Evolutionary conservation across 257 asterid genomes (phyloP), one percentile per base, ranked within the genome.

Genomic region (Avicennia marina): DNA sequence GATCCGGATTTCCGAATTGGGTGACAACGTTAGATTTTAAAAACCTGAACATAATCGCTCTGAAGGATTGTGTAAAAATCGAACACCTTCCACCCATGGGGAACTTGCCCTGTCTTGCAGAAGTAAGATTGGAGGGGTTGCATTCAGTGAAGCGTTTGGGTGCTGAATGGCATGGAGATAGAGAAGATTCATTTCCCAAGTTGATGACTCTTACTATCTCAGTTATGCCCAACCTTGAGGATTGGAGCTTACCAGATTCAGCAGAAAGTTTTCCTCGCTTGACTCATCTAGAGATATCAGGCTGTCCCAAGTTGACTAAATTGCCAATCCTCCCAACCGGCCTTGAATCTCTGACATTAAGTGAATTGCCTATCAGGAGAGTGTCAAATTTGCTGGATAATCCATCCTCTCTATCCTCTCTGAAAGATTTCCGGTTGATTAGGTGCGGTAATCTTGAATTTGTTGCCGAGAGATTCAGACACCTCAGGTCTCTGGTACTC

Each of bases 1-100:
- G 76, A 64, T 53, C 64, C 19, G 21, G 10, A 22, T 59, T 71
- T 24, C 60, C 64, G 7, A 52, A 20, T 31, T 71, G 76, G 76
- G 38, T 64, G 61, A n/a, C n/a, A n/a, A n/a, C n/a, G n/a, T 13
- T 27, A 8, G 54, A 29, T 16, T 63, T 57, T 4, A 3, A 6
- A n/a, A 33, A 63, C 2, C 57, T 63, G 4, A 12, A 13, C 27
- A 11, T 42, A 34, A 36, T 63, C 9, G 3, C 8, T 3, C 42
- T 69, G 18, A 15, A 31, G 19, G 1, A 10, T 0, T 69, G 69
- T 56, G 29, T 2, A 1, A 42, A 46, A 25, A 62, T 69, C 13
- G 70, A 64, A 58, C 58, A 42, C 61, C 71, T 70, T 43, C 71
- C 75, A 3, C 43, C 63, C 2, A 24, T 63, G 1, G 64, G 64